Evolutionary conservation across 495 filamentous ascomycete species (phyloP).

Genomic region (Xylaria telfairii): DNA sequence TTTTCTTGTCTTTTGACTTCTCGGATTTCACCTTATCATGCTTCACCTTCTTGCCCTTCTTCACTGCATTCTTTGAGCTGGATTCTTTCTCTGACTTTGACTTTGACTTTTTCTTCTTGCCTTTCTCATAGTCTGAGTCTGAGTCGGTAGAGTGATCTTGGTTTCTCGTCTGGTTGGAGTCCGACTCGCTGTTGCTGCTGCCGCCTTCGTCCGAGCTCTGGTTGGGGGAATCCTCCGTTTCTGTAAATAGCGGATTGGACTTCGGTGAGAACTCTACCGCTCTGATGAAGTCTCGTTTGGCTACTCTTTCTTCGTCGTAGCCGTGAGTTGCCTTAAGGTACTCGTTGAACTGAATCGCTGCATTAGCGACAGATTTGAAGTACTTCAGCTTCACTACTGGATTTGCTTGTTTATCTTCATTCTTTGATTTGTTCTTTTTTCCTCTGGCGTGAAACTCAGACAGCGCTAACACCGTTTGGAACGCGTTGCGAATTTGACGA

Average conservation of each 20-base stretch:
- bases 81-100: not conserved
- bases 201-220: not conserved
- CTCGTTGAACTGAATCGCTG: not conserved
- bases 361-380: not conserved
- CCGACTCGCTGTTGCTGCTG: not conserved
- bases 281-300: not conserved
- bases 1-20: not conserved
- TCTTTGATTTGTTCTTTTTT: not conserved
- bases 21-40: not conserved
- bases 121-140: not conserved
- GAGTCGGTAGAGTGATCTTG: not conserved
- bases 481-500: slow-evolving; percentile 3
- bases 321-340: not conserved
- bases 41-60: not conserved
- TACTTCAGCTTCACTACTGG: not conserved
- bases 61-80: not conserved
- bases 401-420: not conserved
- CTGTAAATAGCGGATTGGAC: not conserved
- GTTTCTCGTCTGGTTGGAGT: not conserved
- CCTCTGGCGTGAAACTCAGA: not conserved
- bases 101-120: not conserved
- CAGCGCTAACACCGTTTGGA: not conserved
- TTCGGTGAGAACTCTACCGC: not conserved
- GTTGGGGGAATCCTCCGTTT: not conserved
- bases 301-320: not conserved